Evolutionary conservation across 176 grass and related monocot species (phyloP).

Genomic region (Alloteropsis semialata): DNA sequence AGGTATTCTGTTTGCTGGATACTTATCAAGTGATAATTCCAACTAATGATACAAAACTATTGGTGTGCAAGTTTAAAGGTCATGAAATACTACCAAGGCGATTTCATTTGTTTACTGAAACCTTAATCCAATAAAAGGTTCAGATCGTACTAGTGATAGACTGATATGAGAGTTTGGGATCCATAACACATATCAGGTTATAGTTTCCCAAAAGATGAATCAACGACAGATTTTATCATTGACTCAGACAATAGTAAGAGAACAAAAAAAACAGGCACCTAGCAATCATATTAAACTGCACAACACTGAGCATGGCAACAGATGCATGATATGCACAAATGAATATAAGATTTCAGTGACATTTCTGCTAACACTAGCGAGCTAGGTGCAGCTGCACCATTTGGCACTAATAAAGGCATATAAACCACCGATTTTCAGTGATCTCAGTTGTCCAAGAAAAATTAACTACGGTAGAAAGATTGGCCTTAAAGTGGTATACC

Average conservation of each 20-base stretch:
- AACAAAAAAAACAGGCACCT: neutral
- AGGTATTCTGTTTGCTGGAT: too few species aligned
- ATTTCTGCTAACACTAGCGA: neutral
- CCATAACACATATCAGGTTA: neutral
- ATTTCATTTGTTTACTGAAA: neutral
- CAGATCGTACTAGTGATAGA: neutral
- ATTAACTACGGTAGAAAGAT: neutral
- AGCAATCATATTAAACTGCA: neutral
- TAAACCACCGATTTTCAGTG: neutral
- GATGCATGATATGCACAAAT: neutral
- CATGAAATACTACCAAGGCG: too few species aligned
- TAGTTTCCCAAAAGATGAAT: neutral
- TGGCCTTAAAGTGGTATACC: neutral
- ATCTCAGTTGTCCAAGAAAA: neutral
- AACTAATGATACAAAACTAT: too few species aligned
- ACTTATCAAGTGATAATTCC: too few species aligned
- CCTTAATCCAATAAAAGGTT: neutral
- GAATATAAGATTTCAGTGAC: neutral
- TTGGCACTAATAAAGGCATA: neutral
- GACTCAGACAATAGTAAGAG: neutral
- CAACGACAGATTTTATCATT: neutral
- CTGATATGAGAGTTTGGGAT: neutral
- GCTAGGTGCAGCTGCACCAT: neutral
- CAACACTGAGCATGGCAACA: neutral
- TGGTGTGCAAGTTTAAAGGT: too few species aligned